Base-by-base conservation (phyloP, 2,329 filamentous ascomycete genomes). In the Nannizzia gypsea region DNA sequence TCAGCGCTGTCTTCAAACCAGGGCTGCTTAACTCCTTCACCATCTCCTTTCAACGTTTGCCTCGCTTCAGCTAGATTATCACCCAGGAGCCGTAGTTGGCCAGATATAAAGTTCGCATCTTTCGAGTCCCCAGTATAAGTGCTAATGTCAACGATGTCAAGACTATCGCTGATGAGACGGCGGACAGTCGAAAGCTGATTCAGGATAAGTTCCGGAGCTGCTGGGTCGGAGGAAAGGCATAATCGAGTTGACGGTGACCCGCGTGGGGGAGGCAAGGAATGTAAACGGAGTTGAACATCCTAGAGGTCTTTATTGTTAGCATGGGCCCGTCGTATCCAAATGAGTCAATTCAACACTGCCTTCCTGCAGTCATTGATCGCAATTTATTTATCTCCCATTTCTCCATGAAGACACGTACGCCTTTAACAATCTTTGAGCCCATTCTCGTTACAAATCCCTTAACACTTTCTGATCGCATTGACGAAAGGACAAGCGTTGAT, bases 391-490 rank as follows among this genome's bases (percentile, higher is more conserved):
- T 46, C n/a, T 46, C 13, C 8, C 5, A 24, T n/a, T 13, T 52
- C 26, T n/a, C 5, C 48, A 28, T 13, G 20, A 6, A 24, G 1
- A 56, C 15, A 80, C 85, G 67, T 78, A 91, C 89, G 65, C 90
- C 92, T 72, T 95, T 96, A 64, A 95, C 87, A 64, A 99, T 87
- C 57, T 87, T 84, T n/a, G 89, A 89, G 42, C 93, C 93, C 38
- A 95, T 84, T 59, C 93, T 84, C 0, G 92, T 97, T 62, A 97
- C 83, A 67, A 90, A 89, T 17, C 93, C 93, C 73, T 99, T 99
- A 63, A 97, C 85, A 65, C 83, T 84, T 76, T 99, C 93, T 59
- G 89, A 92, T 60, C 91, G 83, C 60, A 87, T 82, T 13, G 91
- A 95, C 63, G 88, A 93, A 65, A 99, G 81, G 31, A 93, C 91